Evolutionary conservation across 106 monocot genomes (phyloP).

Genomic region (Dactylorhiza incarnata): DNA sequence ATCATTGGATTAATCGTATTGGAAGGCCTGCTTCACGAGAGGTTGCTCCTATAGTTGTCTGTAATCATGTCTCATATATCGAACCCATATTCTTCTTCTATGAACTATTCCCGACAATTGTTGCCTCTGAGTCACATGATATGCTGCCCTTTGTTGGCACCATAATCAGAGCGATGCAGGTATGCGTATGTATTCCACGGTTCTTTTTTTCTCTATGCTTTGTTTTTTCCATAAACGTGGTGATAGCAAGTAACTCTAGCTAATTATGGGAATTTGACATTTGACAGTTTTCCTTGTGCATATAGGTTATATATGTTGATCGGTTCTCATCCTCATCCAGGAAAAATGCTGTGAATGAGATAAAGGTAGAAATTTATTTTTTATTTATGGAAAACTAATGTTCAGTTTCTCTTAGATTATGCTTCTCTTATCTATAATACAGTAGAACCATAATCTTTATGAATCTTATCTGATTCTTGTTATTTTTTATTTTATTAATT

Average conservation of each 20-base stretch:
- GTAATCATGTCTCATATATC: slow-evolving; percentile 85
- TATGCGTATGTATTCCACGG: slow-evolving; percentile 7
- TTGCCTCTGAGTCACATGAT: slow-evolving; percentile 95
- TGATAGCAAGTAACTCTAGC: background rate
- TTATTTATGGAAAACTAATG: background rate
- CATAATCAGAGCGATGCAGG: slow-evolving; percentile 99
- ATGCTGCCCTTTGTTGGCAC: slow-evolving; percentile 84
- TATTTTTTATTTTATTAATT: no score
- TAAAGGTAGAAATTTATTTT: slow-evolving; percentile 58
- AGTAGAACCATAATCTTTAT: no score
- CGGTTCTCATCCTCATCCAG: slow-evolving; percentile 84
- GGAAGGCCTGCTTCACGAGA: slow-evolving; percentile 70
- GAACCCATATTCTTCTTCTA: slow-evolving; percentile 98
- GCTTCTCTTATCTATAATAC: background rate
- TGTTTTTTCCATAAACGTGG: background rate
- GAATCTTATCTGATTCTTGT: no score
- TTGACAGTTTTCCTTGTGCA: slow-evolving; percentile 6
- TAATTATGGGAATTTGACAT: slow-evolving; percentile 2
- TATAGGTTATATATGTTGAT: slow-evolving; percentile 95
- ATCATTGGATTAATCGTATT: slow-evolving; percentile 84
- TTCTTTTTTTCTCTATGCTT: background rate
- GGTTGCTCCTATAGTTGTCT: slow-evolving; percentile 84
- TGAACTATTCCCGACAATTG: slow-evolving; percentile 91
- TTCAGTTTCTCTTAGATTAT: background rate
- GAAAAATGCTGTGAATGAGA: slow-evolving; percentile 83